Evolutionary conservation across 2,329 filamentous ascomycete species (phyloP).

Genomic region (Monilinia aucupariae): DNA sequence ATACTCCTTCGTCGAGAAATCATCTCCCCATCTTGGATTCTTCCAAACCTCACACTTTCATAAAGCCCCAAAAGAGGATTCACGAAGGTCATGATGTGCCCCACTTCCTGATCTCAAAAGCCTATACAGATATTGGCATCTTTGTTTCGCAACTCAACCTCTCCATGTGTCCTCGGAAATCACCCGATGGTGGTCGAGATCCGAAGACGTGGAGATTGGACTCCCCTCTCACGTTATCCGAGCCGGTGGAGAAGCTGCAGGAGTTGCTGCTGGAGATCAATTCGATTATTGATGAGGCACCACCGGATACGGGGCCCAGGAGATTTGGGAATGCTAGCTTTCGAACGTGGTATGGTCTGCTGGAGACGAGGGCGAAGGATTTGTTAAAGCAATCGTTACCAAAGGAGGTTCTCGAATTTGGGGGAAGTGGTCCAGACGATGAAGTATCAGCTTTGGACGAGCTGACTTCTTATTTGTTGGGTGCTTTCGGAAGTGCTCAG

Average conservation of each 20-base stretch:
- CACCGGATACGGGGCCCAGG: constrained; percentile 78
- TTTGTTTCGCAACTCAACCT: constrained; percentile 90
- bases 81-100: constrained; percentile 77
- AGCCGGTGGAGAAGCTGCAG: constrained; percentile 56
- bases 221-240: constrained; percentile 39
- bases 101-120: constrained; percentile 72
- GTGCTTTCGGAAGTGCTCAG: constrained; percentile 81
- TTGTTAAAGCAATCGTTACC: constrained; percentile 56
- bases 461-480: constrained; percentile 72
- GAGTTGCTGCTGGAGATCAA: constrained; percentile 60
- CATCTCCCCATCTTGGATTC: constrained; percentile 41
- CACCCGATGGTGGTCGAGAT: constrained; percentile 36
- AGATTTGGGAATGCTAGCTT: constrained; percentile 93
- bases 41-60: constrained; percentile 51
- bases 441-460: constrained; percentile 55
- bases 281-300: constrained; percentile 67
- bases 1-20: neutral
- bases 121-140: constrained; percentile 79
- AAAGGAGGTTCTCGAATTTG: constrained; percentile 37
- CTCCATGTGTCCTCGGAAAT: constrained; percentile 69
- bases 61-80: constrained; percentile 71
- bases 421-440: constrained; percentile 19
- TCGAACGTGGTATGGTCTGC: constrained; percentile 70
- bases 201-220: constrained; percentile 49
- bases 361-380: constrained; percentile 53